These are phyloP conservation scores for Oxalis stricta DNA, from an alignment of 441 rosid species.

Conservation along the genomic window DNA sequence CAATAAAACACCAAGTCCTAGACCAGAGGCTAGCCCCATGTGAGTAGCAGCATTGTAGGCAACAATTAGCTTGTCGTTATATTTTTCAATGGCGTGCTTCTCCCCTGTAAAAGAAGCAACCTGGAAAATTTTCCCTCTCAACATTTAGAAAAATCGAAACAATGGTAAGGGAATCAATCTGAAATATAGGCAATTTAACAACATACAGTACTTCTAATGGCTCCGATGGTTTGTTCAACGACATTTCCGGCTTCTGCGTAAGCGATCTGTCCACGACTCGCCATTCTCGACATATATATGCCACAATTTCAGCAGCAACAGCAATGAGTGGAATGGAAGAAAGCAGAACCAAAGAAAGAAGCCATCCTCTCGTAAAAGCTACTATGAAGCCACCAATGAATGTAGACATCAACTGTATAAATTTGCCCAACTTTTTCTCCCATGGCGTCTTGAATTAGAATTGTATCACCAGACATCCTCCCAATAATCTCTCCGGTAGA, in stretches of 20 bases:
- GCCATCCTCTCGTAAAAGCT: constrained; percentile 54
- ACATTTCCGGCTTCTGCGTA: constrained; percentile 51
- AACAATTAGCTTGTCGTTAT: constrained; percentile 25
- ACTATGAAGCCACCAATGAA: constrained; percentile 51
- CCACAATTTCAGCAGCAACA: constrained; percentile 39
- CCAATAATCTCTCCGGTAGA: constrained; percentile 69
- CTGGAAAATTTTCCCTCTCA: constrained; percentile 24
- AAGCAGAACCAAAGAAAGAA: constrained; percentile 34
- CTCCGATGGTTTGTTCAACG: constrained; percentile 68
- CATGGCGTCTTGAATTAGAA: constrained; percentile 75
- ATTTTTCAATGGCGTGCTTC: constrained; percentile 42
- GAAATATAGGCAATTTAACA: no score
- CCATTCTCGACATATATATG: constrained; percentile 33
- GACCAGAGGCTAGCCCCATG: constrained; percentile 52
- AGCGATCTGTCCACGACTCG: constrained; percentile 50
- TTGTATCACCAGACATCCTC: constrained; percentile 81
- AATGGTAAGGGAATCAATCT: no score
- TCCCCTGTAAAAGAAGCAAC: constrained; percentile 69
- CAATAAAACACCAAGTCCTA: constrained; percentile 37
- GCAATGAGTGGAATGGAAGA: constrained; percentile 45
- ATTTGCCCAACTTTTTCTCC: constrained; percentile 87
- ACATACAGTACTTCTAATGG: constrained; percentile 64
- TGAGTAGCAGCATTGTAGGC: constrained; percentile 12
- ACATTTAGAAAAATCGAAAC: no score
- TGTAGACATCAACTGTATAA: constrained; percentile 42